Evolutionary conservation across 2,329 filamentous ascomycete species (phyloP).

Genomic region (Trichoderma pleuroti): DNA sequence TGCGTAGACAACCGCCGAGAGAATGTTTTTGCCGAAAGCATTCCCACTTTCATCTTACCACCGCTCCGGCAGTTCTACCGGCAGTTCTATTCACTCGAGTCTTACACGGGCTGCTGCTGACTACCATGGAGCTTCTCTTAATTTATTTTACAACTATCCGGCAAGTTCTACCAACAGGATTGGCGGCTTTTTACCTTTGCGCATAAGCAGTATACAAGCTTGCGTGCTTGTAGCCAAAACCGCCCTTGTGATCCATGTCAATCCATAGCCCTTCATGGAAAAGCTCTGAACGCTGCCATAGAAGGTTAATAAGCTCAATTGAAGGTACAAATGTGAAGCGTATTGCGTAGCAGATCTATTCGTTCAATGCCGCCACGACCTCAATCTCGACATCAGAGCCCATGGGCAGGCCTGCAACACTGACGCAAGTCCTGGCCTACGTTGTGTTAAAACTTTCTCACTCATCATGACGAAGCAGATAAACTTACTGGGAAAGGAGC

Average conservation of each 20-base stretch:
- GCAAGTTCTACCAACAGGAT: background rate
- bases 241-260: background rate
- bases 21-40: background rate
- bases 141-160: background rate
- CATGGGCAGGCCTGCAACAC: conserved; percentile 68
- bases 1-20: background rate
- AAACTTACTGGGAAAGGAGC: conserved; percentile 45
- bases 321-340: background rate
- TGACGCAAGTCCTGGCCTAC: conserved; percentile 62
- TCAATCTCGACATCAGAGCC: conserved; percentile 73
- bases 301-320: background rate
- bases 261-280: background rate
- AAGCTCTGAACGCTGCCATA: background rate
- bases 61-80: background rate
- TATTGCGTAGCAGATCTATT: background rate
- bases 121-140: background rate
- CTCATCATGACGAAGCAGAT: background rate
- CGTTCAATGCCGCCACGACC: conserved; percentile 22
- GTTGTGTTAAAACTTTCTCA: background rate
- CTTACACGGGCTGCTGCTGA: background rate
- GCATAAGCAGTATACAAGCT: background rate
- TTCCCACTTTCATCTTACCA: background rate
- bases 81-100: background rate
- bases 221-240: too few relatives aligned
- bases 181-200: background rate